A percentile compares a stretch with the other conserved stretches of the same genome.
These are phyloP conservation scores for Ophiorrhiza pumila DNA, from an alignment of 257 asterid genomes.

Conservation along the genomic window DNA sequence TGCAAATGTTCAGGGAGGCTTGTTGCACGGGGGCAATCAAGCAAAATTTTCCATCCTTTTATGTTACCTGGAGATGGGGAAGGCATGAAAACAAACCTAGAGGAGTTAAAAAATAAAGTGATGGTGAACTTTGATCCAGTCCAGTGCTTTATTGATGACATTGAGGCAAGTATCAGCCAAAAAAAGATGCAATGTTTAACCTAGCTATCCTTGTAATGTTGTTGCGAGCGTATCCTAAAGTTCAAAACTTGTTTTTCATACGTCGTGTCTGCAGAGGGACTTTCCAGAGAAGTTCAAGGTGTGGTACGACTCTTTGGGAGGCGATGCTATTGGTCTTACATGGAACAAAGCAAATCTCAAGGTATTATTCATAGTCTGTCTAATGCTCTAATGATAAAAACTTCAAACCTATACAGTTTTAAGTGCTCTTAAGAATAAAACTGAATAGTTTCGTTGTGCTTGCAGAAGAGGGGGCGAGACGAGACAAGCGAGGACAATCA, in stretches of 20 bases:
- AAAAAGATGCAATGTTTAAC: background rate
- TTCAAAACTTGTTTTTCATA: slow-evolving; percentile 11
- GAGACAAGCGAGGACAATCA: slow-evolving; percentile 28
- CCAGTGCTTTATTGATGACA: slow-evolving; percentile 52
- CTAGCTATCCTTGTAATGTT: background rate
- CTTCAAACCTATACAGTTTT: background rate
- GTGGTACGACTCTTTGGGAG: slow-evolving; percentile 91
- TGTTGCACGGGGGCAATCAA: slow-evolving; percentile 58
- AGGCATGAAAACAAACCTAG: slow-evolving; percentile 41
- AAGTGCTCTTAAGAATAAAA: background rate
- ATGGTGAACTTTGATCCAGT: slow-evolving; percentile 94
- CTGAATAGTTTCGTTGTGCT: background rate
- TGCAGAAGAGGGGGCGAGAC: slow-evolving; percentile 82
- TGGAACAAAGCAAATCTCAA: slow-evolving; percentile 46
- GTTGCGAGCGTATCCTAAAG: background rate
- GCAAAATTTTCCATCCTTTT: slow-evolving; percentile 73
- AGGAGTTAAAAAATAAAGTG: slow-evolving; percentile 57
- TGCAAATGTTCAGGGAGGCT: slow-evolving; percentile 45
- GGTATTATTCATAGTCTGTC: slow-evolving; percentile 42
- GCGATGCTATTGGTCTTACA: slow-evolving; percentile 93
- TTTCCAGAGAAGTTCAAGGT: slow-evolving; percentile 67
- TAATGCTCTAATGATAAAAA: background rate
- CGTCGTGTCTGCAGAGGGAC: slow-evolving; percentile 49
- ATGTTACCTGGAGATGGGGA: slow-evolving; percentile 45
- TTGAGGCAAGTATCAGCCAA: slow-evolving; percentile 59